Conservation (phyloP, 768 basidiomycete genomes). For the Phlegmacium glaucopus region DNA sequence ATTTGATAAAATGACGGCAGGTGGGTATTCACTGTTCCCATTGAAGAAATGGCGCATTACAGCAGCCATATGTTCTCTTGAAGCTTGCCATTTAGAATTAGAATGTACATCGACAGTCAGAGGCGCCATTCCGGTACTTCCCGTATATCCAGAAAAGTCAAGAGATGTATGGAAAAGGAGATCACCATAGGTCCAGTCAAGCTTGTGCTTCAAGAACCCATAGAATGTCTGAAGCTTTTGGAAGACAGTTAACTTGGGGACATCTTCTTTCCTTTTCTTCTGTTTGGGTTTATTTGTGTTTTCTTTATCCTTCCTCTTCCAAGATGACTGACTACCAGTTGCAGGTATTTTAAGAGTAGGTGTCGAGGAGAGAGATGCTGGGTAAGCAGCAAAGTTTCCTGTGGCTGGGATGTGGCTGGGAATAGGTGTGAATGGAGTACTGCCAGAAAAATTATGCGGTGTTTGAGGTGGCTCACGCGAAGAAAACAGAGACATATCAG, state of each 20-base stretch:
- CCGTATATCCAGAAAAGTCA: neutral
- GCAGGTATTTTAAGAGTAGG: neutral
- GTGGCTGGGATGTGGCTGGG: neutral
- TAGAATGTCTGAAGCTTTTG: neutral
- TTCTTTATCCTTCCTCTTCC: neutral
- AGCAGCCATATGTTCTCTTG: neutral
- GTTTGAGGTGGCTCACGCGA: neutral
- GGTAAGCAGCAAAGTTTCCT: neutral
- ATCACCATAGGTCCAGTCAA: neutral
- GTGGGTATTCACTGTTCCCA: neutral
- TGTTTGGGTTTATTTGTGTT: neutral
- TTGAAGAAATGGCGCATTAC: neutral
- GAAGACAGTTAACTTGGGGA: neutral
- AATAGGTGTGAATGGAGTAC: neutral
- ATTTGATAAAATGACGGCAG: neutral
- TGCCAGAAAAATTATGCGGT: neutral
- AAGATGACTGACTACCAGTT: neutral
- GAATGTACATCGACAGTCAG: too few species aligned
- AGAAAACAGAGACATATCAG: too few species aligned
- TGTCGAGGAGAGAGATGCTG: neutral
- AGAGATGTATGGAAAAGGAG: neutral
- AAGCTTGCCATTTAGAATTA: too few species aligned
- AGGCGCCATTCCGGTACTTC: too few species aligned
- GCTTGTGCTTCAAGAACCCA: neutral
- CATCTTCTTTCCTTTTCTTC: neutral